Evolutionary conservation across 2,329 filamentous ascomycete genomes (phyloP).

Genomic region (Fusarium drepaniforme): DNA sequence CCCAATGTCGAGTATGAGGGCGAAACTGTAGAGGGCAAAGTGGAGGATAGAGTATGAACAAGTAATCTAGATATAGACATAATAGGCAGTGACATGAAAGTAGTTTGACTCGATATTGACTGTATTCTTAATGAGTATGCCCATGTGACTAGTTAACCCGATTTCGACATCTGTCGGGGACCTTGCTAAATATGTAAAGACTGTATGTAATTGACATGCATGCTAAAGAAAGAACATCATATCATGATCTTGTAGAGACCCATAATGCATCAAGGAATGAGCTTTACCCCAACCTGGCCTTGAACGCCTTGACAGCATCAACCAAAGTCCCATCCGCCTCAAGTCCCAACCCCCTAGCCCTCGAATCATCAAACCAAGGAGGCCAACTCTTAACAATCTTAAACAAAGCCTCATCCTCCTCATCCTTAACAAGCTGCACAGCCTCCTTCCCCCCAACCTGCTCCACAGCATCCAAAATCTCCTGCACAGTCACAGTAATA

Average conservation of each 20-base stretch:
- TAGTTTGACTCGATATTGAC: background rate
- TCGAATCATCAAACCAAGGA: conserved; percentile 61
- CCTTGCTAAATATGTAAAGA: background rate
- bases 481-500: conserved; percentile 63
- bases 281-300: conserved; percentile 20
- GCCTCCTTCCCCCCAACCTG: conserved; percentile 61
- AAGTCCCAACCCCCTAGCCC: conserved; percentile 66
- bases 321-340: conserved; percentile 55
- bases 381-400: conserved; percentile 67
- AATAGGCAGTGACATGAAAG: background rate
- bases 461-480: conserved; percentile 65
- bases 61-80: background rate
- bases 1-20: conserved; percentile 1
- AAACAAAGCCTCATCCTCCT: conserved; percentile 59
- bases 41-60: background rate
- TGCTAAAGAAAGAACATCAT: background rate
- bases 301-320: conserved; percentile 49
- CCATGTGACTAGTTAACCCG: background rate
- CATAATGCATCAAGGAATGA: background rate
- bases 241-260: background rate
- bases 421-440: conserved; percentile 57
- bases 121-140: background rate
- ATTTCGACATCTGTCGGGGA: background rate
- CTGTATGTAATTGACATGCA: background rate
- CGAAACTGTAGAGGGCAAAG: conserved; percentile 26